Percentiles rank a stretch among this genome's conserved stretches.
Evolutionary conservation across 2,329 filamentous ascomycete genomes (phyloP).

Genomic region (Calonectria fujianensis): DNA sequence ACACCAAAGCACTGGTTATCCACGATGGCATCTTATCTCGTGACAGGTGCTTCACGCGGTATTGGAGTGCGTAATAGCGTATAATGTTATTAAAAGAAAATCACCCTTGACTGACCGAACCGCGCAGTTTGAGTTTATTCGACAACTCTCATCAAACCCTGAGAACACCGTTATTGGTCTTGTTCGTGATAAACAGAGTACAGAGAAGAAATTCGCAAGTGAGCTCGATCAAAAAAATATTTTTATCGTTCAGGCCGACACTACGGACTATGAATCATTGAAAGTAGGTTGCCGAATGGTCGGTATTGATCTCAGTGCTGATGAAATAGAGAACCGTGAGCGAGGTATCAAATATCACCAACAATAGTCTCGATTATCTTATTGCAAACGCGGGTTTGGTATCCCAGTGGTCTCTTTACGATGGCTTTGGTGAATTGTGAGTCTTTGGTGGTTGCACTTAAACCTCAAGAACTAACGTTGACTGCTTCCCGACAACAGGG

Average conservation of each 20-base stretch:
- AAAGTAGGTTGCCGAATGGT: conserved; percentile 3
- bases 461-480: background rate
- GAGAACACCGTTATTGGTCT: conserved; percentile 65
- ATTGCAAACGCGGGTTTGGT: conserved; percentile 66
- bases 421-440: conserved; percentile 21
- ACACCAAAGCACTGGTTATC: background rate
- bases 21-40: conserved; percentile 41
- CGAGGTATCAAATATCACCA: conserved; percentile 58
- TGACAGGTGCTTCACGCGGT: conserved; percentile 41
- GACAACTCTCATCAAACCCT: conserved; percentile 64
- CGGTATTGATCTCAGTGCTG: background rate
- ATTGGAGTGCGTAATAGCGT: conserved; percentile 30
- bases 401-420: conserved; percentile 16
- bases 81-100: too few species aligned
- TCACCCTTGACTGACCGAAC: background rate
- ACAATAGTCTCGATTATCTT: conserved; percentile 67
- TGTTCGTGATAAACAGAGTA: conserved; percentile 63
- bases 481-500: background rate
- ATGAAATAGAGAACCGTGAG: conserved; percentile 45
- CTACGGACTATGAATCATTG: conserved; percentile 39
- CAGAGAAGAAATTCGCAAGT: conserved; percentile 60
- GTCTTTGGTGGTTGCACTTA: background rate
- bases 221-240: conserved; percentile 54
- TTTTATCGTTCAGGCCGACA: conserved; percentile 34
- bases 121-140: conserved; percentile 58